Conservation (phyloP, 139 green algal genomes). For the Tetraselmis striata region DNA sequence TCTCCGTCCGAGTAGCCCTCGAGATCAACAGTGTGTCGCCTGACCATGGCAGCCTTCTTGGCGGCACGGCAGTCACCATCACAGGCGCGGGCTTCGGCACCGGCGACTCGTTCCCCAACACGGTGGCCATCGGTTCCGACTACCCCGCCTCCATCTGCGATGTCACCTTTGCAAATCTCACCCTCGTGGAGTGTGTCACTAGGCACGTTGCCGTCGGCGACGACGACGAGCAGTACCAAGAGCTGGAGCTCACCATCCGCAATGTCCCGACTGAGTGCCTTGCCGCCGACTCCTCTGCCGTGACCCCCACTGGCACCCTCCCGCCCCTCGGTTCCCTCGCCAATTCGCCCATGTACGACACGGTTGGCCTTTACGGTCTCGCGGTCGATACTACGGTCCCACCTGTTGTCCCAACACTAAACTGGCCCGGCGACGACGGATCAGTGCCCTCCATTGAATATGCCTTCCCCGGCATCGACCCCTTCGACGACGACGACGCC, state of each 20-base stretch:
- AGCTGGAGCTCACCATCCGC: neutral
- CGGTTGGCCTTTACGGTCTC: neutral
- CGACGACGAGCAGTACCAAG: neutral
- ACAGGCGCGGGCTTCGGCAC: neutral
- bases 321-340: too few species aligned
- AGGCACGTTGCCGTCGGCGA: neutral
- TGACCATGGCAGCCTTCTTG: neutral
- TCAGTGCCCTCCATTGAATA: neutral
- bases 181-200: neutral
- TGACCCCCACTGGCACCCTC: neutral
- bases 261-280: neutral
- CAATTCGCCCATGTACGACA: neutral
- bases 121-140: neutral
- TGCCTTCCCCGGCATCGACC: neutral
- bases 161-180: neutral
- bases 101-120: neutral
- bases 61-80: neutral
- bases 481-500: neutral
- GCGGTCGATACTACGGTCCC: too few species aligned
- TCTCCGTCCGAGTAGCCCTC: neutral
- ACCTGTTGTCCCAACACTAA: neutral
- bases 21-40: neutral
- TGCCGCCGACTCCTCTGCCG: neutral
- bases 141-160: neutral
- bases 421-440: neutral